Evolutionary conservation across 306 rosid species (phyloP), one percentile per base, ranked within the genome.

Genomic region (Gastrolobium bilobum): DNA sequence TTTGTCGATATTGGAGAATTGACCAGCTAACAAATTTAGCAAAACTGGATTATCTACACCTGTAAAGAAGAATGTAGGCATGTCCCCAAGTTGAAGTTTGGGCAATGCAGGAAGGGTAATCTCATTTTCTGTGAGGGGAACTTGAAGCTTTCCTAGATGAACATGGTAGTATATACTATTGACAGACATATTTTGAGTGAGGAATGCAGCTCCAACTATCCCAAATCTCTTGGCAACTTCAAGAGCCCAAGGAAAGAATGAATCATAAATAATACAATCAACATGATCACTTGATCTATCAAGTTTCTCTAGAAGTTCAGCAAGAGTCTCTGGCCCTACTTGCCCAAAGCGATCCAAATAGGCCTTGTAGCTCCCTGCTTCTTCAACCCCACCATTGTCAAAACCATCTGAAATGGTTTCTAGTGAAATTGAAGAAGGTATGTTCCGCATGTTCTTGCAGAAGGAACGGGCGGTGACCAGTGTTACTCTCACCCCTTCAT

Each of bases 381-480:
- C 33, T 0, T 0, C 39, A 2, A 7, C 0, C 20, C 86, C 72
- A 0, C 51, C 83, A 10, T 79, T 10, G 20, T 86, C 85, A 31
- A 60, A 82, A 2, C 90, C 90, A 50, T 88, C 92, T 4, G 88
- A 86, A 53, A 88, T 84, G 48, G 80, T 79, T 30, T 86, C 84
- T 0, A 86, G 3, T 3, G 76, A 10, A n/a, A 84, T 10, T 10
- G 79, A 54, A 26, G 48, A 0, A 0, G 63, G 35, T 6, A 30
- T 0, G 0, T 50, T 48, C 0, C 73, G 37, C n/a, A 71, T 1
- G 0, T 31, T 76, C 4, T 77, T 82, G 76, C 13, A 13, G 20
- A 64, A 20, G 57, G 4, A 84, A 38, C 15, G 37, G 10, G 90
- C 69, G 31, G 79, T 82, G 29, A 62, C 88, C 0, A 89, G 64